phyloP scores from a whole-genome alignment of 768 basidiomycete species.

The Pulveroboletus sp. region DNA sequence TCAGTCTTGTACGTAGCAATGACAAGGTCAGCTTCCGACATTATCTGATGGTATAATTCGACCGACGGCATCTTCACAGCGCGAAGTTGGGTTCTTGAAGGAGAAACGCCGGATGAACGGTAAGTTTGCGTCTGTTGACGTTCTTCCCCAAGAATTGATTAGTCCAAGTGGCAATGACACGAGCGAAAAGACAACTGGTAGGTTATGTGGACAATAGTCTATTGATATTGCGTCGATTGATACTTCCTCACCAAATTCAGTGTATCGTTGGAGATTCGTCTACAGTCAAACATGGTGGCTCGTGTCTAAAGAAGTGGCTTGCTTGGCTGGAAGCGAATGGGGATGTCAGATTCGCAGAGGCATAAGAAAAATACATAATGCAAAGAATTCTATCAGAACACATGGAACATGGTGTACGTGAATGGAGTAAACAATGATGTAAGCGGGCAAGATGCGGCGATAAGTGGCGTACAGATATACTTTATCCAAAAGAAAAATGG shows the following conservation, averaged over 20 bases:
- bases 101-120: conserved; percentile 91
- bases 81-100: conserved; percentile 92
- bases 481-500: background rate
- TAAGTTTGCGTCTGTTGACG: conserved; percentile 32
- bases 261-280: conserved; percentile 93
- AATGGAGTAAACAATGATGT: no score
- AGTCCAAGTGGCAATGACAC: conserved; percentile 78
- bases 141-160: background rate
- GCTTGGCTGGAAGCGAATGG: conserved; percentile 86
- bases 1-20: conserved; percentile 91
- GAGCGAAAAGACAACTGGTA: conserved; percentile 84
- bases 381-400: no score
- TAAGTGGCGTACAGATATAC: no score
- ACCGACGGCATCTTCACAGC: conserved; percentile 34
- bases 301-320: conserved; percentile 87
- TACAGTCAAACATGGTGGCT: conserved; percentile 80
- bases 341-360: conserved; percentile 82
- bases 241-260: conserved; percentile 34
- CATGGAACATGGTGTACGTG: no score
- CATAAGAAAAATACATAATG: conserved; percentile 17
- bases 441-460: no score
- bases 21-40: conserved; percentile 48
- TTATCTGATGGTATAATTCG: no score
- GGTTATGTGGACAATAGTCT: conserved; percentile 25
- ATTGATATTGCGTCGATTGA: background rate